phyloP scores from a whole-genome alignment of 202 grass and related monocot genomes.

The Dendrocalamus latiflorus region DNA sequence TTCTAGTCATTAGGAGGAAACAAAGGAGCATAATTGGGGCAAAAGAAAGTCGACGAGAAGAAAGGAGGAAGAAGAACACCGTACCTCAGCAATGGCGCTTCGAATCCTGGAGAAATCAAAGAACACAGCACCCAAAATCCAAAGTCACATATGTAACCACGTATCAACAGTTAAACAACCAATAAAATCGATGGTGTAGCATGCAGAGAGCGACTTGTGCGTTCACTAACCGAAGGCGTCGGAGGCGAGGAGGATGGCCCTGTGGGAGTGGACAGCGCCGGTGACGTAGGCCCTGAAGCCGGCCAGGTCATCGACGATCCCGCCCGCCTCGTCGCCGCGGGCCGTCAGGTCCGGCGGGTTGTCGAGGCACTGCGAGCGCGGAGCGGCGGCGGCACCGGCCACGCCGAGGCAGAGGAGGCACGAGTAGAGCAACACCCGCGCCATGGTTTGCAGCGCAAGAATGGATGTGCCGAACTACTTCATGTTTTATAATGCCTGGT shows the following conservation, averaged over 20 bases:
- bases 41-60: neutral
- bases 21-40: neutral
- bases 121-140: neutral
- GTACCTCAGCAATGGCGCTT: constrained; percentile 38
- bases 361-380: constrained; percentile 7
- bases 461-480: too few relatives aligned
- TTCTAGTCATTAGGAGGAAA: neutral
- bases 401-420: neutral
- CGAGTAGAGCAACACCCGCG: neutral
- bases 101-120: constrained; percentile 15
- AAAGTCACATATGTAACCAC: too few relatives aligned
- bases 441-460: neutral
- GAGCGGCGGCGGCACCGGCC: neutral
- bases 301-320: neutral
- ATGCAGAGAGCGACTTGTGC: neutral
- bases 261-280: neutral
- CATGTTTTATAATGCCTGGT: too few relatives aligned
- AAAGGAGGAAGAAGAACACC: neutral
- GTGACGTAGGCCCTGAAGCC: constrained; percentile 34
- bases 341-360: too few relatives aligned
- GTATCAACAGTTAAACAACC: neutral
- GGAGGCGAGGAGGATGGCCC: constrained; percentile 24
- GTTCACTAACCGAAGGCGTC: constrained; percentile 4
- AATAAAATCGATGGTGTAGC: neutral
- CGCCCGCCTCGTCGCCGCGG: neutral